A percentile compares a stretch with the other conserved stretches of the same genome.
These are phyloP conservation scores for Aureobasidium sp. DNA, from an alignment of 2,329 filamentous ascomycete species.

Conservation along the genomic window DNA sequence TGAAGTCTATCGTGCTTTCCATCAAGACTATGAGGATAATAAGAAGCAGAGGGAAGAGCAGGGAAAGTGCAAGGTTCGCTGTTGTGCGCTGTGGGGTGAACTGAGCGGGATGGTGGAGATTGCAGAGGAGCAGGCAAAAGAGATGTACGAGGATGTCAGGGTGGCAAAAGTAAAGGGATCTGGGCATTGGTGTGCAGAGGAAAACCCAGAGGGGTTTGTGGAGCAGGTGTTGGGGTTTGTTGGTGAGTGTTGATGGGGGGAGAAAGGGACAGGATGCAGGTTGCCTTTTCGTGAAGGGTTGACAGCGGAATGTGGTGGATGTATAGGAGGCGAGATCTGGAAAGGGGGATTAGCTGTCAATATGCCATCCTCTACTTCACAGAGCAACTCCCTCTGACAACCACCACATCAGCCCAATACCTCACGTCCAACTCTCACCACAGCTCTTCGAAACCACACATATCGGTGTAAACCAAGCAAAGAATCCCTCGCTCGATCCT, in stretches of 20 bases:
- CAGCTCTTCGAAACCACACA: too few species aligned
- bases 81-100: slow-evolving; percentile 26
- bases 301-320: background rate
- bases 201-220: slow-evolving; percentile 32
- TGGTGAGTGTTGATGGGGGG: slow-evolving; percentile 13
- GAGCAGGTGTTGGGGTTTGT: slow-evolving; percentile 25
- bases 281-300: too few species aligned
- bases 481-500: too few species aligned
- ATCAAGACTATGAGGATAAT: slow-evolving; percentile 27
- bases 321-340: too few species aligned
- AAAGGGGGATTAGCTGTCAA: too few species aligned
- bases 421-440: too few species aligned
- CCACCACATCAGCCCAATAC: too few species aligned
- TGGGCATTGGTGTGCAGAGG: slow-evolving; percentile 32
- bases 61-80: slow-evolving; percentile 26
- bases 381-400: too few species aligned
- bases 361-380: too few species aligned
- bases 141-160: slow-evolving; percentile 25
- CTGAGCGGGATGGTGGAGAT: slow-evolving; percentile 20
- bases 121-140: slow-evolving; percentile 24
- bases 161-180: slow-evolving; percentile 20
- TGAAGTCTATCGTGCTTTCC: slow-evolving; percentile 27
- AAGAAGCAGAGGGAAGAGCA: slow-evolving; percentile 21
- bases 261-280: too few species aligned
- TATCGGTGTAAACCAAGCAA: too few species aligned